Base-by-base conservation (phyloP, 2,329 filamentous ascomycete species). In the Colletotrichum endophyticum region DNA sequence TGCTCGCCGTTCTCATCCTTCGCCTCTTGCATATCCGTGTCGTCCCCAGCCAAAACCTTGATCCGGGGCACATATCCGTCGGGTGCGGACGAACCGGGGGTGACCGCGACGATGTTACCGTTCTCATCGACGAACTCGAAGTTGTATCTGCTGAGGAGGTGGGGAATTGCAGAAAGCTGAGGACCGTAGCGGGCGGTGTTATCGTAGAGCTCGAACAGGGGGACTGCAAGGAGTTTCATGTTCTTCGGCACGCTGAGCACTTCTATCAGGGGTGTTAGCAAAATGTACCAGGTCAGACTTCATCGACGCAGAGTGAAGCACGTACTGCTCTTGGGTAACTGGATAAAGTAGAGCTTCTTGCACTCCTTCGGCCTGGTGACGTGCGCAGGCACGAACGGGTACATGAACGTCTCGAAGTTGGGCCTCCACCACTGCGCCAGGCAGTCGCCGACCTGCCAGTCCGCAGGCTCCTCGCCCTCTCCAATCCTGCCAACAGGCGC, bases 361-460 rank as follows among this genome's bases (percentile, higher is more conserved):
- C 96, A 98, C 88, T 99, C 97, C 89, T 99, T 99, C 9, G 97
- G 97, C 69, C 97, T 91, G 22, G 96, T 98, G 78, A 98, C 95
- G 87, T 99, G 97, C 22, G 96, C 95, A 9, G 97, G 97, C 73
- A 99, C 94, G 86, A 98, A 99, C 1, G 97, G 97, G 84, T 99
- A 99, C 96, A 99, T 98, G 89, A 99, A 99, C 3, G 97, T 99
- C 89, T 99, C 97, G 84, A 99, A 98, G 88, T 99, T 99, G 70
- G 97, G 97, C 74, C 97, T 91, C 96, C 96, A 99, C 97, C 97
- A 99, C 87, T 98, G 96, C 70, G 97, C 96, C 73, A 99, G 90
- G 66, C 96, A 98, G 84, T 99, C 97, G 80, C 95, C 95, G 80
- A 99, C 93, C 84, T 98, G 91, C 97, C 97, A 99, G 83, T 98